Conservation (phyloP, 345 rosid genomes). For the Hirschfeldia incana region DNA sequence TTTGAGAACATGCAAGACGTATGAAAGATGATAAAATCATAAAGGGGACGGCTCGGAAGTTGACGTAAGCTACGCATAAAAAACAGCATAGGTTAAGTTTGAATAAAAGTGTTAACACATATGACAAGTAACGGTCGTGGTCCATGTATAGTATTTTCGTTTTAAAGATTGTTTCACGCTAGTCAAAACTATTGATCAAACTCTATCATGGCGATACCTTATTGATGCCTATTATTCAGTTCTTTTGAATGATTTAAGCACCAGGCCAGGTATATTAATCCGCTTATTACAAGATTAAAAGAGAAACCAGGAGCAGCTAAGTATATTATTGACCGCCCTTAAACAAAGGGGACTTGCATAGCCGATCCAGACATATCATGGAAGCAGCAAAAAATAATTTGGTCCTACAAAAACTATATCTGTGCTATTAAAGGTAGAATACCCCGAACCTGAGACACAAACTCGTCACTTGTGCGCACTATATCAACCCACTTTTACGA, state of each 20-base stretch:
- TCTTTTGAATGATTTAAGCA: not conserved
- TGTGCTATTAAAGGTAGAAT: too few species aligned
- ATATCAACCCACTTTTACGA: too few species aligned
- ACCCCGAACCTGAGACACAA: too few species aligned
- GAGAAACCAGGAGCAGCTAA: not conserved
- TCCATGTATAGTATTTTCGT: not conserved
- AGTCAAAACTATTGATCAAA: conserved; percentile 7
- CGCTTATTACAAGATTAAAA: not conserved
- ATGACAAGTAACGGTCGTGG: not conserved
- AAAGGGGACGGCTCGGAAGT: not conserved
- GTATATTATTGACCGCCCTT: conserved; percentile 9
- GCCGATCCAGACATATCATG: not conserved
- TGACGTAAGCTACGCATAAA: not conserved
- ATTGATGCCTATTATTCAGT: not conserved
- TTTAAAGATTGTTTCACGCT: not conserved
- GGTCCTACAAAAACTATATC: not conserved
- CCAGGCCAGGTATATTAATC: not conserved
- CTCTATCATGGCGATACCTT: not conserved
- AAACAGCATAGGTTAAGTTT: conserved; percentile 1
- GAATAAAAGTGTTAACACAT: not conserved
- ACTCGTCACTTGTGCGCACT: too few species aligned
- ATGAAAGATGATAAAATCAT: not conserved
- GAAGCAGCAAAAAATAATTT: not conserved
- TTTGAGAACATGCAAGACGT: not conserved
- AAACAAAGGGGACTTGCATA: not conserved